Evolutionary conservation across 352 stramenopile species (phyloP).

Genomic region (Pythium oligandrum): DNA sequence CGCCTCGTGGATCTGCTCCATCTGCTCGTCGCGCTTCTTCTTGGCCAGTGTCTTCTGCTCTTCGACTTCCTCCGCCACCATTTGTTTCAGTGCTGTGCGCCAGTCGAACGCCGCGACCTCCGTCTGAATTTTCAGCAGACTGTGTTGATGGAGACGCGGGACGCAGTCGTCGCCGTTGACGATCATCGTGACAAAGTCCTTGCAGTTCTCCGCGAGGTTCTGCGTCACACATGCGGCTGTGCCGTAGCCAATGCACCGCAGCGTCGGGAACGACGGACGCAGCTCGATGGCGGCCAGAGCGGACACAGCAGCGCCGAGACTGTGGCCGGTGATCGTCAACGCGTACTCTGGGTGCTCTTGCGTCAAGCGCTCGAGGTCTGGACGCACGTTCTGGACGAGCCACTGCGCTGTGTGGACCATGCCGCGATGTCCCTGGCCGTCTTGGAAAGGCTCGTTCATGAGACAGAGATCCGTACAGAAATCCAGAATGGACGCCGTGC

Average conservation of each 20-base stretch:
- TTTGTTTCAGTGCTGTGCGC: conserved; percentile 40
- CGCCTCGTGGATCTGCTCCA: conserved; percentile 38
- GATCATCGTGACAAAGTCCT: conserved; percentile 60
- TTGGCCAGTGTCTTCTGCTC: conserved; percentile 46
- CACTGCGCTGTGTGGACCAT: conserved; percentile 74
- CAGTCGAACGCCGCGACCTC: conserved; percentile 70
- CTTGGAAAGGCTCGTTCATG: conserved; percentile 63
- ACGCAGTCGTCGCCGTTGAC: conserved; percentile 83
- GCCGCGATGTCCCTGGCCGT: conserved; percentile 70
- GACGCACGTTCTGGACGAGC: conserved; percentile 53
- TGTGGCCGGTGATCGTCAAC: conserved; percentile 64
- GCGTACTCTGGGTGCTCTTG: conserved; percentile 45
- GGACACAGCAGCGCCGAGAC: conserved; percentile 60
- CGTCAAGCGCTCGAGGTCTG: conserved; percentile 38
- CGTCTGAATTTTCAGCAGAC: conserved; percentile 52
- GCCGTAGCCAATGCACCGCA: conserved; percentile 68
- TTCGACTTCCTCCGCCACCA: conserved; percentile 53
- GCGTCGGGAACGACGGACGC: conserved; percentile 27
- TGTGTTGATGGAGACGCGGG: conserved; percentile 73
- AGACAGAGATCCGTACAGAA: conserved; percentile 82
- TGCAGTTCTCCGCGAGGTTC: conserved; percentile 45
- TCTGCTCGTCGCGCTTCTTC: conserved; percentile 40
- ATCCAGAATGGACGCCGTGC: conserved; percentile 71
- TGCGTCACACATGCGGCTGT: conserved; percentile 66
- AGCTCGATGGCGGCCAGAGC: conserved; percentile 61